A percentile compares a stretch with the other conserved stretches of the same genome.
These are phyloP conservation scores for Cyberlindnera maritima DNA, from an alignment of 805 yeast species.

Conservation along the genomic window DNA sequence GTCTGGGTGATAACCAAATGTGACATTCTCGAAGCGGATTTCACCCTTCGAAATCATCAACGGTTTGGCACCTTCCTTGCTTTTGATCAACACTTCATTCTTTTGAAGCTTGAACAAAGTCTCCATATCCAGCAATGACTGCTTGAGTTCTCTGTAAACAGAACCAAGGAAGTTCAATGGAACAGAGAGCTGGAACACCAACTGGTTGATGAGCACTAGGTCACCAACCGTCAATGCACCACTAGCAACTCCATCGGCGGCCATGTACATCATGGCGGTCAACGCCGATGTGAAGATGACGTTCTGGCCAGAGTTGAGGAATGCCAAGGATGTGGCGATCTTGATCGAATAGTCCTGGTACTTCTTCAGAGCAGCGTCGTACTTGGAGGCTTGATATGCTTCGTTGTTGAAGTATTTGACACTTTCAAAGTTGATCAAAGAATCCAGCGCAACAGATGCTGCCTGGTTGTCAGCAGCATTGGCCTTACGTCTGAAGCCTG, in stretches of 20 bases:
- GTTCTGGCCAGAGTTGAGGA: conserved; percentile 76
- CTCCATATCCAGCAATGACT: conserved; percentile 94
- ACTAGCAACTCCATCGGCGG: conserved; percentile 85
- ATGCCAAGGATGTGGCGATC: conserved; percentile 82
- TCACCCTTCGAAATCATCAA: conserved; percentile 56
- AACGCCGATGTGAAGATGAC: conserved; percentile 82
- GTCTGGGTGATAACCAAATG: conserved; percentile 88
- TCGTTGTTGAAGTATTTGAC: conserved; percentile 96
- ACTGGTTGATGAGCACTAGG: conserved; percentile 88
- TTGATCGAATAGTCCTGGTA: conserved; percentile 72
- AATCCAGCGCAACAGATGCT: conserved; percentile 92
- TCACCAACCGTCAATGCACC: conserved; percentile 91
- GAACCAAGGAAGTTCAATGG: conserved; percentile 94
- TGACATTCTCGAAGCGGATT: conserved; percentile 83
- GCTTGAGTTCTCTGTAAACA: conserved; percentile 92
- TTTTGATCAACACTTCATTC: conserved; percentile 63
- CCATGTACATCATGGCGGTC: conserved; percentile 98
- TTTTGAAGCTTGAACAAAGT: conserved; percentile 82
- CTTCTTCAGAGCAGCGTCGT: conserved; percentile 66
- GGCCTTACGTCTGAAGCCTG: conserved; percentile 84
- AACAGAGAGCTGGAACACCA: conserved; percentile 92
- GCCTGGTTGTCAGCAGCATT: conserved; percentile 93
- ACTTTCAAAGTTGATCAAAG: conserved; percentile 89
- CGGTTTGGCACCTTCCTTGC: conserved; percentile 60
- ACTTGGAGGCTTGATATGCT: conserved; percentile 69